Evolutionary conservation across 1,284 basidiomycete species (phyloP).

Genomic region (Austroboletus rostrupii): DNA sequence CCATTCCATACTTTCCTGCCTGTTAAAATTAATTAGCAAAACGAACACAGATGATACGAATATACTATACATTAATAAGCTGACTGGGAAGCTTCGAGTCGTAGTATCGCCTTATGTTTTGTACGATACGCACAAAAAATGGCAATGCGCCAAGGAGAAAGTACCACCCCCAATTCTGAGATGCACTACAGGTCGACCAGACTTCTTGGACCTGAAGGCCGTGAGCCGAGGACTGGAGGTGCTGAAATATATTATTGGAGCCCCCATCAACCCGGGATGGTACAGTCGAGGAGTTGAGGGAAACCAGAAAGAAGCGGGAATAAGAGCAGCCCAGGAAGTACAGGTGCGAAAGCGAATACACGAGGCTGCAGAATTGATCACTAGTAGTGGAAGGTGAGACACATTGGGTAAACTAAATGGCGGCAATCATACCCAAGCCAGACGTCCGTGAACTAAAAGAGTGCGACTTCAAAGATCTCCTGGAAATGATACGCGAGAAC

Average conservation of each 20-base stretch:
- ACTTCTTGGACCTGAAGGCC: conserved; percentile 9
- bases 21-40: conserved; percentile 25
- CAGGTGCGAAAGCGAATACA: conserved; percentile 70
- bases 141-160: conserved; percentile 60
- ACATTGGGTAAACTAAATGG: conserved; percentile 16
- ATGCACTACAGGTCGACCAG: conserved; percentile 16
- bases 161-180: conserved; percentile 52
- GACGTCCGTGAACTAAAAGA: conserved; percentile 67
- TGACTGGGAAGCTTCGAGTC: conserved; percentile 77
- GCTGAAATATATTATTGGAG: neutral
- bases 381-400: conserved; percentile 37
- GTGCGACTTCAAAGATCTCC: neutral
- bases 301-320: conserved; percentile 19
- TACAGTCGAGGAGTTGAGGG: neutral
- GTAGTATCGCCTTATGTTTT: conserved; percentile 82
- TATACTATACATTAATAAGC: conserved; percentile 71
- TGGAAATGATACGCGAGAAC: conserved; percentile 15
- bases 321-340: conserved; percentile 77
- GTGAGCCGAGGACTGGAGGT: conserved; percentile 7
- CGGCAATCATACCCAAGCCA: conserved; percentile 64
- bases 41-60: conserved; percentile 6
- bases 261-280: neutral
- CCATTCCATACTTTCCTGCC: conserved; percentile 78
- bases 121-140: conserved; percentile 71
- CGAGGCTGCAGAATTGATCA: conserved; percentile 79